Conservation (phyloP, 2,329 filamentous ascomycete species). For the Periconia sp. region DNA sequence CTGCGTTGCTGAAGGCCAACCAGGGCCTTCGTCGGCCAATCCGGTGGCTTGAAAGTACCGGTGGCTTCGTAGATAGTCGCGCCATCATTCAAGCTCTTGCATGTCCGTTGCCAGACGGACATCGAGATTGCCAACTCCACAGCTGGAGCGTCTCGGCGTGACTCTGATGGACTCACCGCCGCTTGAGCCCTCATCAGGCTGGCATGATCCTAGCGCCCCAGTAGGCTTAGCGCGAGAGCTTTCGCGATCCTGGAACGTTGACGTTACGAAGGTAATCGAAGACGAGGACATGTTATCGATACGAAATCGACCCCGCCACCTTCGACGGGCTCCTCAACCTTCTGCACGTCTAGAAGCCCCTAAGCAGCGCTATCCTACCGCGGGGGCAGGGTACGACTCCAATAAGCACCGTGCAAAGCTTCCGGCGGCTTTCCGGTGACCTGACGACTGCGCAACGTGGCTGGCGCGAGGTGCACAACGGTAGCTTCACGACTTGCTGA, state of each 20-base stretch:
- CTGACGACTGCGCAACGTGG: constrained; percentile 18
- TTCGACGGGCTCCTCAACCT: constrained; percentile 12
- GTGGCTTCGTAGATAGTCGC: constrained; percentile 6
- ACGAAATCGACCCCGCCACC: constrained; percentile 4
- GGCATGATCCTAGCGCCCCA: constrained; percentile 2
- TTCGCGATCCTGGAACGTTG: constrained; percentile 10
- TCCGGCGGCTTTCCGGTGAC: constrained; percentile 14
- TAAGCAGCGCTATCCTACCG: constrained; percentile 4
- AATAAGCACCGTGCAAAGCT: constrained; percentile 8
- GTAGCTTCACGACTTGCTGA: background rate
- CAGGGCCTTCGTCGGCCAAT: background rate
- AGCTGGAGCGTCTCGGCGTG: constrained; percentile 5
- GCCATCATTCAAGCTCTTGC: constrained; percentile 3
- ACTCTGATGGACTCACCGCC: constrained; percentile 12
- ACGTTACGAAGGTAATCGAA: background rate
- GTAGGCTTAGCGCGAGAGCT: constrained; percentile 9
- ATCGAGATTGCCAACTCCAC: constrained; percentile 4
- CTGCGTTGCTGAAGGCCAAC: background rate
- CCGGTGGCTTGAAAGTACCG: background rate
- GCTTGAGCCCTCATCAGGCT: constrained; percentile 15
- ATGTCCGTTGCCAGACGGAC: constrained; percentile 4
- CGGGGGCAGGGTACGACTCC: constrained; percentile 7
- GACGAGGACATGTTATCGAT: constrained; percentile 21
- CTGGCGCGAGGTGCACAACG: constrained; percentile 10
- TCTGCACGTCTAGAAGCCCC: constrained; percentile 15